A percentile compares a stretch with the other conserved stretches of the same genome.
phyloP scores from a whole-genome alignment of 2,329 filamentous ascomycete species.

The Fusarium sterilihyphosum region DNA sequence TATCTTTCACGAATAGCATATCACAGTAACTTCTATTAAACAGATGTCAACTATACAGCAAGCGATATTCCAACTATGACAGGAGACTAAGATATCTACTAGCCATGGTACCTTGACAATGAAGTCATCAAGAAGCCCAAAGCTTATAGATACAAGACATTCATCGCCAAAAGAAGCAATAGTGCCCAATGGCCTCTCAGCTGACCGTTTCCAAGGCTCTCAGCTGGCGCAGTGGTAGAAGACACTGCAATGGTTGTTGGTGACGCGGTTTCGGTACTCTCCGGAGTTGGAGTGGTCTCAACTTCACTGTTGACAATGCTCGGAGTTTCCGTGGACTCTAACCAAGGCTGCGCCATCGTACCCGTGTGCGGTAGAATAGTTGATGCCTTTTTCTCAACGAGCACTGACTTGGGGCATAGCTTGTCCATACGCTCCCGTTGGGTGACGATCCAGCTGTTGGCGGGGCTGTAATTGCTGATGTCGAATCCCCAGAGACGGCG shows the following conservation, averaged over 20 bases:
- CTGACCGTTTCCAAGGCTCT: accelerated
- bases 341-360: neutral
- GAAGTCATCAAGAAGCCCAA: neutral
- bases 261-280: accelerated
- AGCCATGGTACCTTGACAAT: neutral
- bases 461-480: neutral
- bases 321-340: neutral
- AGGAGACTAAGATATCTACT: neutral
- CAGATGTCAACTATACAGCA: neutral
- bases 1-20: too few species aligned
- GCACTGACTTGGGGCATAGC: neutral
- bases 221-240: neutral
- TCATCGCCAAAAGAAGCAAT: neutral
- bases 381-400: neutral
- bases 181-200: accelerated
- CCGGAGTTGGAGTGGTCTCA: neutral
- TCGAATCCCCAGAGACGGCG: constrained; percentile 7
- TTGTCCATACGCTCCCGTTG: neutral
- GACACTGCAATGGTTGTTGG: accelerated
- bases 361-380: too few species aligned
- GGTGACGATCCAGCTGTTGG: neutral
- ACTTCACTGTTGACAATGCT: accelerated
- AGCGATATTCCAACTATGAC: neutral
- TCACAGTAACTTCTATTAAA: too few species aligned
- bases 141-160: neutral